A percentile compares a stretch with the other conserved stretches of the same genome.
Evolutionary conservation across 2,329 filamentous ascomycete genomes (phyloP).

Genomic region (Fusarium coicis): DNA sequence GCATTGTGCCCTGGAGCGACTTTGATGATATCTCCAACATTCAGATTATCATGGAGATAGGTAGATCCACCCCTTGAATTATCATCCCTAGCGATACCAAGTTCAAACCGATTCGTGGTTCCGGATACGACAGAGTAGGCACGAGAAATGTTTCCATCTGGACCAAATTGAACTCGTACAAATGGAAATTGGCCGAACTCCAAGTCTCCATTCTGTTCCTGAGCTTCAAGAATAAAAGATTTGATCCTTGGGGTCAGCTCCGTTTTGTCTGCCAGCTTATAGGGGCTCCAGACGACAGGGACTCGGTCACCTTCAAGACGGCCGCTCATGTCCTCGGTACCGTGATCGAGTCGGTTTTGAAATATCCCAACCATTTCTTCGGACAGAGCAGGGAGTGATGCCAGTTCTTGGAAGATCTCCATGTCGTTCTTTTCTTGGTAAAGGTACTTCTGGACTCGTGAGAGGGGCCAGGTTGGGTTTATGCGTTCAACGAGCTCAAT

Average conservation of each 20-base stretch:
- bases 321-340: slow-evolving; percentile 20
- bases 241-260: slow-evolving; percentile 7
- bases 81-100: slow-evolving; percentile 11
- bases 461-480: slow-evolving; percentile 20
- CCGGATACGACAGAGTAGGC: slow-evolving; percentile 27
- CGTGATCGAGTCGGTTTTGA: slow-evolving; percentile 3
- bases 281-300: slow-evolving; percentile 15
- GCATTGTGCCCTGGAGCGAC: background rate
- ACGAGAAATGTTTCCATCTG: slow-evolving; percentile 1
- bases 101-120: slow-evolving; percentile 1
- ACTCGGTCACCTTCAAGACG: slow-evolving; percentile 16
- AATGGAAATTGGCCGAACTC: slow-evolving; percentile 6
- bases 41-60: slow-evolving; percentile 7
- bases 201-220: background rate
- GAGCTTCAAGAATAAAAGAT: slow-evolving; percentile 11
- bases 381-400: background rate
- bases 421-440: slow-evolving; percentile 22
- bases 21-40: slow-evolving; percentile 10
- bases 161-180: slow-evolving; percentile 16
- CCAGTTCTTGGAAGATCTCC: slow-evolving; percentile 4
- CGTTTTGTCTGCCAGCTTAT: slow-evolving; percentile 12
- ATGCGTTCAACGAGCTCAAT: slow-evolving; percentile 16
- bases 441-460: slow-evolving; percentile 14
- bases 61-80: slow-evolving; percentile 21
- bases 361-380: slow-evolving; percentile 24